These are phyloP conservation scores for Cystobasidium pallidum DNA, from an alignment of 1,284 basidiomycete genomes.

Conservation along the genomic window DNA sequence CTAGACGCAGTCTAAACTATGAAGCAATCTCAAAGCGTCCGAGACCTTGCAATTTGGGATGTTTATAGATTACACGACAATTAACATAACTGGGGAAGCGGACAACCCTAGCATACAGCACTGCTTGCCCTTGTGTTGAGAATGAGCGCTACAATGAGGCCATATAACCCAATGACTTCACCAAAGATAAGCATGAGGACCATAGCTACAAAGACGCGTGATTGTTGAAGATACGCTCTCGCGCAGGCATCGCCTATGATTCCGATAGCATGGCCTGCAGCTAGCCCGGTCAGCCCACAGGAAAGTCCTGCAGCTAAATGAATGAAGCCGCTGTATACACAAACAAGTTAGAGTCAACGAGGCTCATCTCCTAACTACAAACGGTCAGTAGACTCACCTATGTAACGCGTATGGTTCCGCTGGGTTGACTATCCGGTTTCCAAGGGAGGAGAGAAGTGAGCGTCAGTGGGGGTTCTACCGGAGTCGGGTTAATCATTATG, in stretches of 20 bases:
- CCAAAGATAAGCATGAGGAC: slow-evolving; percentile 71
- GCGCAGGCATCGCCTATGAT: slow-evolving; percentile 92
- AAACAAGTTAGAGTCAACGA: not conserved
- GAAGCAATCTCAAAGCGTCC: not conserved
- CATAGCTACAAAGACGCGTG: slow-evolving; percentile 85
- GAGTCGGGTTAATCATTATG: not conserved
- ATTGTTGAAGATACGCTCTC: slow-evolving; percentile 85
- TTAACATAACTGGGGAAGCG: not conserved
- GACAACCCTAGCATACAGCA: not conserved
- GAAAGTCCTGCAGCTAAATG: slow-evolving; percentile 93
- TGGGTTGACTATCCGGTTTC: slow-evolving; percentile 65
- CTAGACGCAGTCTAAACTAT: not conserved
- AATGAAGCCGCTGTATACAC: slow-evolving; percentile 68
- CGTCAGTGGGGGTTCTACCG: not conserved
- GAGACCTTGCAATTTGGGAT: not conserved
- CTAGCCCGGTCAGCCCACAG: slow-evolving; percentile 87
- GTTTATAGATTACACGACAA: not conserved
- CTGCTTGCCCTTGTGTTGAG: slow-evolving; percentile 11
- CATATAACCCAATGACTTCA: slow-evolving; percentile 86
- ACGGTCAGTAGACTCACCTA: slow-evolving; percentile 55
- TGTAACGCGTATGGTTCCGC: slow-evolving; percentile 68
- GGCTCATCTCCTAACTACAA: not conserved
- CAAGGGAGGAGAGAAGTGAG: too few species aligned
- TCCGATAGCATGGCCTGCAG: slow-evolving; percentile 98
- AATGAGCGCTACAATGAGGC: slow-evolving; percentile 43